Conservation (phyloP, 169 alveolate species). For the Plasmodium ovale region DNA sequence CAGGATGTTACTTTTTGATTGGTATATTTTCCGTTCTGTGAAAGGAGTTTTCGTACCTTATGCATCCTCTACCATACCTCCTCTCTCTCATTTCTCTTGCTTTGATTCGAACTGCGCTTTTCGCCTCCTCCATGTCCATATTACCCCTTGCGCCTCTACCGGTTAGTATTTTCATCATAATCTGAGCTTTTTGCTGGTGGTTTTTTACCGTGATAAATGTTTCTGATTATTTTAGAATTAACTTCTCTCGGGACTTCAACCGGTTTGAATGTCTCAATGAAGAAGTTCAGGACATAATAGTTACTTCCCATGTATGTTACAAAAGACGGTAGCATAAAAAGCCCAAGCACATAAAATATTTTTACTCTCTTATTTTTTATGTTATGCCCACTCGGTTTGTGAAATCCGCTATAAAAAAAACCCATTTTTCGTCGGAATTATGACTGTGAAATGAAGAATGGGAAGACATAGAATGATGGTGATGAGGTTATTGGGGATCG, state of each 20-base stretch:
- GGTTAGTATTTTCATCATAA: constrained; percentile 64
- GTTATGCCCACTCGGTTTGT: constrained; percentile 31
- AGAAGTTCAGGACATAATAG: constrained; percentile 45
- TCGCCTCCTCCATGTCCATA: not conserved
- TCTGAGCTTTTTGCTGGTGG: constrained; percentile 70
- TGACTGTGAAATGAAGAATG: not conserved
- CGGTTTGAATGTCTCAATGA: constrained; percentile 60
- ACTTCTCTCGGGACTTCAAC: constrained; percentile 69
- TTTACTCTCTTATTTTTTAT: constrained; percentile 46
- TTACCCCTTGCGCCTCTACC: too few species aligned
- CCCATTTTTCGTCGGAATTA: constrained; percentile 31
- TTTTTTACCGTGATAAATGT: constrained; percentile 54
- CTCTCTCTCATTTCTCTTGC: too few species aligned
- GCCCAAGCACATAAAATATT: constrained; percentile 59
- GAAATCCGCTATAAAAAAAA: constrained; percentile 61
- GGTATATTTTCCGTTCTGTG: too few species aligned
- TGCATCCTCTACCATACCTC: too few species aligned
- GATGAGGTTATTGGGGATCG: too few species aligned
- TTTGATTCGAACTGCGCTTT: too few species aligned
- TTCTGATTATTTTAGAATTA: constrained; percentile 27
- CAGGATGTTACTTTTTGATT: too few species aligned
- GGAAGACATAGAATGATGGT: not conserved
- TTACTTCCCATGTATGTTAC: constrained; percentile 66
- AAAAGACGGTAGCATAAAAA: constrained; percentile 43
- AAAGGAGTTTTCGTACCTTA: too few species aligned